These are phyloP conservation scores for Hypoxylon sp. DNA, from an alignment of 2,329 filamentous ascomycete species.

Conservation along the genomic window DNA sequence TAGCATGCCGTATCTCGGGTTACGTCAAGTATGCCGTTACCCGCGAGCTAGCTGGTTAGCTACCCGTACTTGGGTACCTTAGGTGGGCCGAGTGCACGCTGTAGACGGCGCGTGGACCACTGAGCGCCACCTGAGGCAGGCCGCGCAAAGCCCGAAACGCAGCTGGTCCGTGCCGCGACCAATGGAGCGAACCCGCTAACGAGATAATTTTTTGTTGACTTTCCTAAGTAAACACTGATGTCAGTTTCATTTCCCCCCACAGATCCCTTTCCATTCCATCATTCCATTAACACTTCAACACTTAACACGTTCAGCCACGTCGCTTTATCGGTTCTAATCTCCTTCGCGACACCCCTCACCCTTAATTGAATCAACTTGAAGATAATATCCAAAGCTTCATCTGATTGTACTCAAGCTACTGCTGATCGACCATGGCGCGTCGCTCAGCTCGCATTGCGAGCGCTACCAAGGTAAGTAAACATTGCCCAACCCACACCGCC, in stretches of 20 bases:
- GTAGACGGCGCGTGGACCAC: too few relatives aligned
- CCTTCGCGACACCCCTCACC: conserved; percentile 1
- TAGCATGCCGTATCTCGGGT: background rate
- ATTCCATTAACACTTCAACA: conserved; percentile 22
- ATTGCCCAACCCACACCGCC: conserved; percentile 18
- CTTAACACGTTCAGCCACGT: too few relatives aligned
- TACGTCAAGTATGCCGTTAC: background rate
- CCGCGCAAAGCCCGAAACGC: background rate
- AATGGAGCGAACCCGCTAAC: background rate
- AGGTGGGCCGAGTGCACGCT: too few relatives aligned
- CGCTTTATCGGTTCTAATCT: conserved; percentile 21
- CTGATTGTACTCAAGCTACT: conserved; percentile 11
- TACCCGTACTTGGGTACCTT: too few relatives aligned
- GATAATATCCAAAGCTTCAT: background rate
- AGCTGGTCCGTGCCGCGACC: conserved; percentile 2
- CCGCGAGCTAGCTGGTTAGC: too few relatives aligned
- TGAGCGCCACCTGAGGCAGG: too few relatives aligned
- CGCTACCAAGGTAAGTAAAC: conserved; percentile 48
- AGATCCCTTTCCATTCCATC: conserved; percentile 20
- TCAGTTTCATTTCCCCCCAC: conserved; percentile 33
- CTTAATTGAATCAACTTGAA: conserved; percentile 12
- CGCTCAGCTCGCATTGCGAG: conserved; percentile 56
- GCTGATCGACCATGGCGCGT: conserved; percentile 47
- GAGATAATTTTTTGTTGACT: conserved; percentile 34
- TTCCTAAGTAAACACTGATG: conserved; percentile 38